These are phyloP conservation scores for Kodamaea leandrae DNA, from an alignment of 805 yeast genomes.

Conservation along the genomic window DNA sequence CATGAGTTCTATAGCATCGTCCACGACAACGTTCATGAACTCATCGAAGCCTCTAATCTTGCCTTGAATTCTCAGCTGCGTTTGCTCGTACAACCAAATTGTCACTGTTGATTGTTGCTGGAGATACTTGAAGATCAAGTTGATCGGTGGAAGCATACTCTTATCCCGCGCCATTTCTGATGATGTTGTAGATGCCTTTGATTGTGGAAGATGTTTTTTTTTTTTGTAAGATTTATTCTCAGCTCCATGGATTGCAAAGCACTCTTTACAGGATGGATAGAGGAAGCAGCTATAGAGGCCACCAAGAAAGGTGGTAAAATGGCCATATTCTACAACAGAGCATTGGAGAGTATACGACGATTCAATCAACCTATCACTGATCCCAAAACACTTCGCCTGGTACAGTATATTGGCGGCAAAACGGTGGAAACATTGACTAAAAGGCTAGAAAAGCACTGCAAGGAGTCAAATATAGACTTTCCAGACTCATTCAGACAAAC, in stretches of 20 bases:
- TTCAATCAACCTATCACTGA: conserved; percentile 46
- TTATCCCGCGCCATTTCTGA: conserved; percentile 20
- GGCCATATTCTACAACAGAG: conserved; percentile 53
- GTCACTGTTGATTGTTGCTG: conserved; percentile 79
- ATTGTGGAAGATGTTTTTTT: not conserved
- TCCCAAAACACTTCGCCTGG: conserved; percentile 55
- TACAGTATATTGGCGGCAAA: conserved; percentile 72
- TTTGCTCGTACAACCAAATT: conserved; percentile 89
- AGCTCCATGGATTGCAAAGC: conserved; percentile 42
- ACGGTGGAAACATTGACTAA: conserved; percentile 51
- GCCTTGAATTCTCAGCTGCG: conserved; percentile 74
- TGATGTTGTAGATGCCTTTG: not conserved
- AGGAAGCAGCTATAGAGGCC: conserved; percentile 48
- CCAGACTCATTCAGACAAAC: conserved; percentile 38
- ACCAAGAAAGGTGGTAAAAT: conserved; percentile 49
- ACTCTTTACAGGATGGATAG: conserved; percentile 57
- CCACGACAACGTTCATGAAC: conserved; percentile 80
- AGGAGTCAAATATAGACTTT: conserved; percentile 43
- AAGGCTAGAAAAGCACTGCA: conserved; percentile 53
- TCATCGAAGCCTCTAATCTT: conserved; percentile 92
- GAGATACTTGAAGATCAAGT: conserved; percentile 79
- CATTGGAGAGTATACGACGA: conserved; percentile 49
- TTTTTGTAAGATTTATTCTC: conserved; percentile 1
- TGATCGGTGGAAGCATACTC: conserved; percentile 82
- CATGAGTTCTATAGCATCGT: conserved; percentile 62